phyloP scores from a whole-genome alignment of 2,329 filamentous ascomycete genomes.

The Lizonia empirigonia region DNA sequence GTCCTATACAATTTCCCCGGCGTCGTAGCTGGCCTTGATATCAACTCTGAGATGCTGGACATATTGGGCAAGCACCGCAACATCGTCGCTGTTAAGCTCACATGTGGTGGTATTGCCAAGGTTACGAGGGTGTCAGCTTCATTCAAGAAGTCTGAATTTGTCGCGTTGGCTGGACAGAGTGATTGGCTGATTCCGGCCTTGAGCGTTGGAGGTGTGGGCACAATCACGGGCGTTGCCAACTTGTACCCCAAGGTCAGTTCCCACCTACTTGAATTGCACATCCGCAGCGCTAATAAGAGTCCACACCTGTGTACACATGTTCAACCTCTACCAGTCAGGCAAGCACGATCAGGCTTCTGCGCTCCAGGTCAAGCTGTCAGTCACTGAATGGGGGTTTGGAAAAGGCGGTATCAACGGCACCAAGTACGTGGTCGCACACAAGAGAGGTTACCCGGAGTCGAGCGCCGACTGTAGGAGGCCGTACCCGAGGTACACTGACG shows the following conservation, averaged over 20 bases:
- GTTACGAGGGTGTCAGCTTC: constrained; percentile 48
- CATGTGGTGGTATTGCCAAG: constrained; percentile 51
- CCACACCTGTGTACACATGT: constrained; percentile 53
- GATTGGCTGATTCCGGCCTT: constrained; percentile 61
- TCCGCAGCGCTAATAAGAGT: constrained; percentile 3
- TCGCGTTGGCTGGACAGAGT: constrained; percentile 51
- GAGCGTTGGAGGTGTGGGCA: constrained; percentile 63
- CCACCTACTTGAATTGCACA: neutral
- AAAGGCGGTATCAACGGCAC: constrained; percentile 66
- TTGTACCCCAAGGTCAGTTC: constrained; percentile 58
- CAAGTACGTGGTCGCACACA: constrained; percentile 64
- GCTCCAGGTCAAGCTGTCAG: constrained; percentile 58
- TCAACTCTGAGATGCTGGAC: constrained; percentile 51
- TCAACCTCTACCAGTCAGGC: constrained; percentile 56
- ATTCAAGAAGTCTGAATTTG: constrained; percentile 47
- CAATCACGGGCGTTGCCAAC: constrained; percentile 68
- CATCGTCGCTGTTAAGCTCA: constrained; percentile 49
- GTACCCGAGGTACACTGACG: constrained; percentile 57
- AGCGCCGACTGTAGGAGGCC: constrained; percentile 61
- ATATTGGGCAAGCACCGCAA: constrained; percentile 44
- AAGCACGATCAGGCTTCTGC: constrained; percentile 56
- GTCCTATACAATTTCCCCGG: constrained; percentile 57
- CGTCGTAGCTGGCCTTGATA: constrained; percentile 51
- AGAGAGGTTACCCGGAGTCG: constrained; percentile 58
- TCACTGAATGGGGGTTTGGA: constrained; percentile 62